Conservation (phyloP, 2,329 filamentous ascomycete species). For the Beauveria sp. region DNA sequence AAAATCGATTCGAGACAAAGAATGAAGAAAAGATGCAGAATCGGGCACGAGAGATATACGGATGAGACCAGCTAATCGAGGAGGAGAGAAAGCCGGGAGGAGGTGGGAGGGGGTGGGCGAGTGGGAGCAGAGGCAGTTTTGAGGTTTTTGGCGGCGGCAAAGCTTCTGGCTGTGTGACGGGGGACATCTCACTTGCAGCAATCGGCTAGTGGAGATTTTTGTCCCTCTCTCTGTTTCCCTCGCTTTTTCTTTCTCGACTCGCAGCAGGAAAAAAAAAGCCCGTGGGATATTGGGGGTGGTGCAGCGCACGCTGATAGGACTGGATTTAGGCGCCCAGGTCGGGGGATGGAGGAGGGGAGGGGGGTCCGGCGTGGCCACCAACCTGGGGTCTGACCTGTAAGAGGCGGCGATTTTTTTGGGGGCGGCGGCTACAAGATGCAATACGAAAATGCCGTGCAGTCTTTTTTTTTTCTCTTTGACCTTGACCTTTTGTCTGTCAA, state of each 20-base stretch:
- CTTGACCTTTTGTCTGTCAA: too few species aligned
- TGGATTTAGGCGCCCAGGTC: constrained; percentile 8
- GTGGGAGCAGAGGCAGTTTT: constrained; percentile 3
- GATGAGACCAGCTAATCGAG: constrained; percentile 52
- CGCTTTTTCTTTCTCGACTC: neutral
- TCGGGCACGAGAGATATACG: constrained; percentile 20
- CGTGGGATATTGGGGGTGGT: neutral
- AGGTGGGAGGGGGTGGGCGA: neutral
- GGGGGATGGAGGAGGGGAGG: neutral
- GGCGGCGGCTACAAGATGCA: neutral
- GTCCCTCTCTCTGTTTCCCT: too few species aligned
- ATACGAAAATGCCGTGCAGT: neutral
- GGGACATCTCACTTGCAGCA: too few species aligned
- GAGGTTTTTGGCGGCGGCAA: constrained; percentile 2
- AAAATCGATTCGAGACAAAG: neutral
- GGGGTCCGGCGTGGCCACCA: neutral
- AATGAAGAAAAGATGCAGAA: neutral
- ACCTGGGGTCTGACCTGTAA: neutral
- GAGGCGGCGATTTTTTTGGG: neutral
- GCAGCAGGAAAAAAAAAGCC: neutral
- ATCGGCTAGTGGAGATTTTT: too few species aligned
- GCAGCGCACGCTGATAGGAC: constrained; percentile 4
- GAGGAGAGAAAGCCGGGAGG: constrained; percentile 22
- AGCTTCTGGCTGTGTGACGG: too few species aligned
- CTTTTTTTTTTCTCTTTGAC: neutral